These are phyloP conservation scores for Salix koriyanagi DNA, from an alignment of 345 rosid species.

Conservation along the genomic window DNA sequence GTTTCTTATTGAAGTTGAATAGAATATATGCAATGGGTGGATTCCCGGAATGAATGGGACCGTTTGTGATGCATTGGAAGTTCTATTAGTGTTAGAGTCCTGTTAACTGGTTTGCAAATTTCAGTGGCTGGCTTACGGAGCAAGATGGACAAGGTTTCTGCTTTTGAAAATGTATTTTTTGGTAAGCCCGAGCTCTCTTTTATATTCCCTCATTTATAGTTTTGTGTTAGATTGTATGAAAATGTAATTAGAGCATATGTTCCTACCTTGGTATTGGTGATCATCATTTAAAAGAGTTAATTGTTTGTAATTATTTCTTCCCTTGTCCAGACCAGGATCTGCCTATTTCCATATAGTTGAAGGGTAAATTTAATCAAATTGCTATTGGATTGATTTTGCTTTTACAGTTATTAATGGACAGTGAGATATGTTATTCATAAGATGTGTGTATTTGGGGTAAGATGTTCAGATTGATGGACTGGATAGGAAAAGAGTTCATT, in stretches of 20 bases:
- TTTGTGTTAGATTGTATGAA: constrained; percentile 1
- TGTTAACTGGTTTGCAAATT: constrained; percentile 22
- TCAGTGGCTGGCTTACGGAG: constrained; percentile 63
- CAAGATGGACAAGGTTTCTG: constrained; percentile 56
- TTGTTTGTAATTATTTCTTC: no score
- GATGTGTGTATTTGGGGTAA: no score
- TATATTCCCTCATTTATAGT: constrained; percentile 10
- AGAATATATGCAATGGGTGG: background rate
- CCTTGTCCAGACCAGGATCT: no score
- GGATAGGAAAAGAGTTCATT: no score
- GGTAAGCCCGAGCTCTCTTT: constrained; percentile 37
- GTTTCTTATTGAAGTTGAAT: constrained; percentile 13
- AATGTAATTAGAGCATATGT: background rate
- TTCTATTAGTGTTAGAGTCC: background rate
- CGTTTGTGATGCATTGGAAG: background rate
- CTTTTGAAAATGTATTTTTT: constrained; percentile 44
- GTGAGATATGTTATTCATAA: no score
- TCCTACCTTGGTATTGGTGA: no score
- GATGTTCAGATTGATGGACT: no score
- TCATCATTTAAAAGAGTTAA: no score
- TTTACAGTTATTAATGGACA: no score
- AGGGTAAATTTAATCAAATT: no score
- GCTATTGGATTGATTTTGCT: no score
- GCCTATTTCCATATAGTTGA: no score
- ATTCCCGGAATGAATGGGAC: constrained; percentile 3